phyloP scores from a whole-genome alignment of 1,284 basidiomycete species.

The Entoloma clypeatum region DNA sequence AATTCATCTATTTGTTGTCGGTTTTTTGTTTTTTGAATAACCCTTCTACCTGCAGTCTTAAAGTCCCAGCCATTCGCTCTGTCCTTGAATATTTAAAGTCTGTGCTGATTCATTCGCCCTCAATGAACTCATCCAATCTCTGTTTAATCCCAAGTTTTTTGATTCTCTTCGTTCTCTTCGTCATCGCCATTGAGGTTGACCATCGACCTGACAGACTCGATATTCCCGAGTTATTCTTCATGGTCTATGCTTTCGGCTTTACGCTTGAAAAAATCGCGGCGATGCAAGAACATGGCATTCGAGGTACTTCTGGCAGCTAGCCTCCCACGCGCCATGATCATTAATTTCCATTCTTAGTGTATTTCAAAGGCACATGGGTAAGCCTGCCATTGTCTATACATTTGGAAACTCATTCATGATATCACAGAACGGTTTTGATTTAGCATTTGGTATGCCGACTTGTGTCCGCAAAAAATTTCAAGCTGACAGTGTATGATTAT shows the following conservation, averaged over 20 bases:
- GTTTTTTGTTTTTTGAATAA: neutral
- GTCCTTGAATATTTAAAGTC: conserved; percentile 86
- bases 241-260: conserved; percentile 84
- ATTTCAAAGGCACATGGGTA: conserved; percentile 81
- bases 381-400: conserved; percentile 16
- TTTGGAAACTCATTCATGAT: conserved; percentile 4
- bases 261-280: conserved; percentile 89
- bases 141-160: conserved; percentile 67
- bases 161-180: conserved; percentile 78
- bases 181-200: conserved; percentile 77
- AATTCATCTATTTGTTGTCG: conserved; percentile 15
- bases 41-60: conserved; percentile 52
- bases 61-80: conserved; percentile 88
- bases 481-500: neutral
- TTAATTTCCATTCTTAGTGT: conserved; percentile 43
- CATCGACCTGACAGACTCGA: conserved; percentile 62
- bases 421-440: conserved; percentile 81
- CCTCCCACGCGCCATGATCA: neutral
- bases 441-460: conserved; percentile 78
- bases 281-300: conserved; percentile 91
- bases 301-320: conserved; percentile 41
- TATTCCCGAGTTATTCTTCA: conserved; percentile 65
- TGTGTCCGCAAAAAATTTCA: neutral
- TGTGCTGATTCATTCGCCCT: conserved; percentile 9
- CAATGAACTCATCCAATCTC: conserved; percentile 4